These are phyloP conservation scores for Ophiocordyceps polyrhachis-furcata DNA, from an alignment of 2,329 filamentous ascomycete species.

Conservation along the genomic window DNA sequence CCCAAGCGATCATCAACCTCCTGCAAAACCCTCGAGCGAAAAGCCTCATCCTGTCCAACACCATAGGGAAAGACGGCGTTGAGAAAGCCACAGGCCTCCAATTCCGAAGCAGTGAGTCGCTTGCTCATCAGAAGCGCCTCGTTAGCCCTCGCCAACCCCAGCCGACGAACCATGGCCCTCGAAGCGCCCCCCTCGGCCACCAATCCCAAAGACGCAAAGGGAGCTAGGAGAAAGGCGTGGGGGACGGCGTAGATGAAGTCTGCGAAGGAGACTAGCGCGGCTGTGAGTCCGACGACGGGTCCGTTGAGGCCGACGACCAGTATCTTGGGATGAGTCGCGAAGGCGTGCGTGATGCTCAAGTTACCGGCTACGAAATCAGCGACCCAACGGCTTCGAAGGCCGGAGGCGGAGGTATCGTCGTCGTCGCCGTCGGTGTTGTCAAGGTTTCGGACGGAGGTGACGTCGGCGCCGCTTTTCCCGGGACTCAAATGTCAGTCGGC, in stretches of 20 bases:
- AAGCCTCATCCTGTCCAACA: slow-evolving; percentile 46
- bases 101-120: slow-evolving; percentile 51
- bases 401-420: too few species aligned
- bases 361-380: slow-evolving; percentile 65
- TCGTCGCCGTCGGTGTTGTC: not conserved
- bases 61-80: slow-evolving; percentile 57
- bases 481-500: too few species aligned
- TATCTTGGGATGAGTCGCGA: slow-evolving; percentile 88
- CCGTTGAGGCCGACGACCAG: slow-evolving; percentile 84
- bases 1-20: slow-evolving; percentile 74
- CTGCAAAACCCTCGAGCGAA: slow-evolving; percentile 49
- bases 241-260: slow-evolving; percentile 87
- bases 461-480: slow-evolving; percentile 52
- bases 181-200: slow-evolving; percentile 78
- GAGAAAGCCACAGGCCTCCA: slow-evolving; percentile 62
- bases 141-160: slow-evolving; percentile 69
- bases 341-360: slow-evolving; percentile 73
- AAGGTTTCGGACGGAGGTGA: slow-evolving; percentile 27
- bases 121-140: slow-evolving; percentile 88
- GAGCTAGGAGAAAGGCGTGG: slow-evolving; percentile 69
- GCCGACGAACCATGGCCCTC: slow-evolving; percentile 56
- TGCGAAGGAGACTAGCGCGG: slow-evolving; percentile 62
- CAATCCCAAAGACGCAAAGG: slow-evolving; percentile 76
- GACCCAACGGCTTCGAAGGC: slow-evolving; percentile 35
- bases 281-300: slow-evolving; percentile 73